These are phyloP conservation scores for Parmelia sp. DNA, from an alignment of 495 filamentous ascomycete species.

Conservation along the genomic window DNA sequence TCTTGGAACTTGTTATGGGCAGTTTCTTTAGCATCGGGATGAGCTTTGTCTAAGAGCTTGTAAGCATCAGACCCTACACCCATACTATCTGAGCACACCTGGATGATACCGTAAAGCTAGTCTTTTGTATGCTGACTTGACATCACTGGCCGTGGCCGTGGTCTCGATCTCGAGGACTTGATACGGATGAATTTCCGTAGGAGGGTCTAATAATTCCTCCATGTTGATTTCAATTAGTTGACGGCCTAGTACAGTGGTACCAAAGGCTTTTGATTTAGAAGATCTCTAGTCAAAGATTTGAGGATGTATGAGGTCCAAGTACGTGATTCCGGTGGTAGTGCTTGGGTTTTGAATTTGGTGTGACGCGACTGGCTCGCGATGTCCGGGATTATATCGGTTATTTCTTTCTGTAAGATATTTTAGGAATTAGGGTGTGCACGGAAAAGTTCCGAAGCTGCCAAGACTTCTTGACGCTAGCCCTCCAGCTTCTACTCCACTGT, in stretches of 20 bases:
- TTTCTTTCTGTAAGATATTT: too few relatives aligned
- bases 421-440: too few relatives aligned
- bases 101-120: constrained; percentile 84
- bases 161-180: constrained; percentile 69
- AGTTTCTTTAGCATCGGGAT: constrained; percentile 52
- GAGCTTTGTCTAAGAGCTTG: constrained; percentile 59
- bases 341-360: neutral
- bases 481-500: too few relatives aligned
- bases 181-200: constrained; percentile 71
- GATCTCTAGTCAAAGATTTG: neutral
- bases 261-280: neutral
- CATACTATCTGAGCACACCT: constrained; percentile 45
- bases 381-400: neutral
- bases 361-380: constrained; percentile 3
- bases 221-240: constrained; percentile 3
- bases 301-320: neutral
- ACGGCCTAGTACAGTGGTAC: neutral
- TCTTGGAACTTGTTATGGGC: constrained; percentile 79
- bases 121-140: constrained; percentile 95
- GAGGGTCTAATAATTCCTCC: constrained; percentile 35
- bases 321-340: neutral
- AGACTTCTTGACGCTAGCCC: too few relatives aligned
- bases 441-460: too few relatives aligned
- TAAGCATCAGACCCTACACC: neutral
- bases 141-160: constrained; percentile 65